Evolutionary conservation across 2,329 filamentous ascomycete species (phyloP), one percentile per base, ranked within the genome.

Genomic region (Tympanopsis confertula): DNA sequence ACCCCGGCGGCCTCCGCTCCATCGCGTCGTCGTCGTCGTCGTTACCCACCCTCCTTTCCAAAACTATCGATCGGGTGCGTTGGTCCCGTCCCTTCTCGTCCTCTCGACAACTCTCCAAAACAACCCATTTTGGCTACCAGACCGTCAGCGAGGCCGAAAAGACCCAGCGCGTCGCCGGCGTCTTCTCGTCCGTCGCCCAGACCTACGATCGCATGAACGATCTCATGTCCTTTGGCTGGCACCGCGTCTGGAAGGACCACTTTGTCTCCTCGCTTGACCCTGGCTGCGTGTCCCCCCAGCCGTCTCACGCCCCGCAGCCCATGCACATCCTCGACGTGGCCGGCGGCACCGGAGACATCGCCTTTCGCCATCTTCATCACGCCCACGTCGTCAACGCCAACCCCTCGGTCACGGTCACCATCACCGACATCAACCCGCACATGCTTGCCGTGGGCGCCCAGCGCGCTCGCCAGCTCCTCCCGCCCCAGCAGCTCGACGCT

Each of bases 161-260:
- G 62, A 65, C 63, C 33, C 52, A 68, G 46, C 58, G 65, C 69
- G 88, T 95, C 29, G 83, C 84, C 42, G 78, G 76, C 32, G 91
- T 98, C 41, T 98, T 98, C 66, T 89, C 86, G 59, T 95, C 83
- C 47, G 91, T 98, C 29, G 91, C 91, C 47, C 79, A 85, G 44
- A 86, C 83, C 14, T 98, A 98, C 63, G 91, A 98, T 61, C 82
- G 81, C 44, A 98, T 98, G 91, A 98, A 98, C 65, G 91, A 98
- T 59, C 73, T 96, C 48, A 98, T 98, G 91, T 96, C 91, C 5
- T 75, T 98, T 35, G 91, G 91, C 39, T 88, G 94, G 63, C 91
- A 98, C 61, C 83, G 91, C 32, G 67, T 98, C 26, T 98, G 91
- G 91, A 98, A 82, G 74, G 89, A 96, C 62, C 80, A 94, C 63